Base-by-base conservation (phyloP, 306 rosid species). In the Echinosophora koreensis region DNA sequence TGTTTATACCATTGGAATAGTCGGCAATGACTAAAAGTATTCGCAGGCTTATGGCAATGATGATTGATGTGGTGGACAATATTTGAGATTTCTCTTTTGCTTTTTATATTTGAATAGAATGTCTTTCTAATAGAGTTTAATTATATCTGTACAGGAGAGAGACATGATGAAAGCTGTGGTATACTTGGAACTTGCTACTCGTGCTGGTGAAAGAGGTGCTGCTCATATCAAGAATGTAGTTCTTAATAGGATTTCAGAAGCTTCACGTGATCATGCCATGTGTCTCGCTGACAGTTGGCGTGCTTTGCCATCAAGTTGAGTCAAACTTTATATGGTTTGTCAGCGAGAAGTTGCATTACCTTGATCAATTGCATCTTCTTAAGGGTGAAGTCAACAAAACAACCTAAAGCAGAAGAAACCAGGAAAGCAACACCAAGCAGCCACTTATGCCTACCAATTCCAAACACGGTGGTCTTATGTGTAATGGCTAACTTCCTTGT, bases 141-240 rank as follows among this genome's bases (percentile, higher is more conserved):
- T 65, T 11, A 70, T 63, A 56, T 81, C 60, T 71, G 16, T 66
- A 68, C 92, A 94, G 98, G 96, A 86, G 74, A 87, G 96, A 50
- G 86, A 94, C 50, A 84, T 79, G 97, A 80, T 92, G 84, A 86
- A 84, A 83, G 98, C 98, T 63, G 82, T 92, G 51, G 94, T 94
- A 27, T 94, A 92, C 89, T 84, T 94, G 85, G 97, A 94, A 78
- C 96, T 94, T 47, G 98, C 96, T 13, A 82, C 80, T 47, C 97
- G 90, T 15, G 87, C 89, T 42, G 96, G 96, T 14, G 97, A 90
- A 84, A 85, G 84, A 39, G 94, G 92, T 18, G 97, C 96, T 5
- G 75, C 71, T 74, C 90, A 76, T 77, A 85, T 92, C 75, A 94
- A 89, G 90, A 77, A 82, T 69, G 96, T 74, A 52, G 84, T 88